Percentiles rank a stretch among this genome's conserved stretches.
phyloP scores from a whole-genome alignment of 2,329 filamentous ascomycete genomes.

The Phialophora tarda region DNA sequence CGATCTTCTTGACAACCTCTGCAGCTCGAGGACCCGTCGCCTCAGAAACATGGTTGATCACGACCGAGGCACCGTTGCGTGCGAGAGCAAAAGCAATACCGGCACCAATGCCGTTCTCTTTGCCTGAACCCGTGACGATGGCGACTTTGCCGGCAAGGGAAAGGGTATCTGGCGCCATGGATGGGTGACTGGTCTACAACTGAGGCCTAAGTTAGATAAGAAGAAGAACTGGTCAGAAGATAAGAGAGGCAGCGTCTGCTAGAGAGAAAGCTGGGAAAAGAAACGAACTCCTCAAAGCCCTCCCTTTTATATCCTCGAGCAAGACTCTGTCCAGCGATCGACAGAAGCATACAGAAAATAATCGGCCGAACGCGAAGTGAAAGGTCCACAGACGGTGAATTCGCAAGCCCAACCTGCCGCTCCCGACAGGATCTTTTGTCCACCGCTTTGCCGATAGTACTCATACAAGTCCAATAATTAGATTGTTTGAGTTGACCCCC shows the following conservation, averaged over 20 bases:
- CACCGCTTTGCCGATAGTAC: neutral
- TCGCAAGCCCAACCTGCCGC: neutral
- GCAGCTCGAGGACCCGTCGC: conserved; percentile 40
- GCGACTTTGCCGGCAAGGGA: conserved; percentile 44
- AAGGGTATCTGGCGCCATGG: conserved; percentile 39
- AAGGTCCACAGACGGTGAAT: neutral
- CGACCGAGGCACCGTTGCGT: conserved; percentile 41
- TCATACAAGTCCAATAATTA: neutral
- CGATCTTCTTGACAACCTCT: conserved; percentile 34
- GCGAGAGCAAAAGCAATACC: conserved; percentile 43
- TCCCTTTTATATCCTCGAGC: neutral
- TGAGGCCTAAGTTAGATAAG: neutral
- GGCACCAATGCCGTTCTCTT: conserved; percentile 45
- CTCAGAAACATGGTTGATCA: conserved; percentile 42
- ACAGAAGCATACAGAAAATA: neutral
- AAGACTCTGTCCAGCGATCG: neutral
- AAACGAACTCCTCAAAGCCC: neutral
- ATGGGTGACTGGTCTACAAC: neutral
- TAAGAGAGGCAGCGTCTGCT: neutral
- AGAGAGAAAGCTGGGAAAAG: neutral
- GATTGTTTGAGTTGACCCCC: neutral
- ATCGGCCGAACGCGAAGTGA: neutral
- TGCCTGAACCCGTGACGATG: conserved; percentile 45
- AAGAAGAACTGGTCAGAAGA: neutral
- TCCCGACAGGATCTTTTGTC: neutral